Evolutionary conservation across 106 monocot genomes (phyloP).

Genomic region (Dioscorea alata): DNA sequence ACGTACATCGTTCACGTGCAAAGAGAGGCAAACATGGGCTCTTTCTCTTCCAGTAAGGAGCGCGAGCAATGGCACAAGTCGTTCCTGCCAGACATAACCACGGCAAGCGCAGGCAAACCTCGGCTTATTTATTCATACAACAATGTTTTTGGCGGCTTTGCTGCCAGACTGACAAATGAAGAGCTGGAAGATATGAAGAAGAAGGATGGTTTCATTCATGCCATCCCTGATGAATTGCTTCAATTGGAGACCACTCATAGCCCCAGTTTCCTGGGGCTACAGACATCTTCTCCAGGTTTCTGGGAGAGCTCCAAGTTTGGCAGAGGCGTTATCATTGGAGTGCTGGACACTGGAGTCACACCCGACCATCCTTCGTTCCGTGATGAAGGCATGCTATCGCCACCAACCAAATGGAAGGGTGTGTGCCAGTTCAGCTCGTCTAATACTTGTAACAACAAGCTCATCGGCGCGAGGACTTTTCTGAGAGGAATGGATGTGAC

Average conservation of each 20-base stretch:
- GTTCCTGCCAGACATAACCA: neutral
- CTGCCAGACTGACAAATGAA: neutral
- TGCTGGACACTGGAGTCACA: slow-evolving; percentile 46
- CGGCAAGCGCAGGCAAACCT: neutral
- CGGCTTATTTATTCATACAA: neutral
- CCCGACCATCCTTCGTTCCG: slow-evolving; percentile 58
- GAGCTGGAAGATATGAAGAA: neutral
- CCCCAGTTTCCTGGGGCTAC: slow-evolving; percentile 30
- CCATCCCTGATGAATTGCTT: neutral
- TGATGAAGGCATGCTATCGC: slow-evolving; percentile 32
- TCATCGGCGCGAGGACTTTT: slow-evolving; percentile 45
- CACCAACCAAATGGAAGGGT: slow-evolving; percentile 70
- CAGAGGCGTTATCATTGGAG: slow-evolving; percentile 38
- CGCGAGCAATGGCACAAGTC: neutral
- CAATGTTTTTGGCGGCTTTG: neutral
- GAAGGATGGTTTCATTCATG: neutral
- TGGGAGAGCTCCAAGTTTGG: slow-evolving; percentile 30
- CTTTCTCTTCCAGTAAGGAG: neutral
- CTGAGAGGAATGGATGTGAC: neutral
- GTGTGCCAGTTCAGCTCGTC: slow-evolving; percentile 20
- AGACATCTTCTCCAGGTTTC: neutral
- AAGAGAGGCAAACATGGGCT: neutral
- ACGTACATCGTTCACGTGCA: neutral
- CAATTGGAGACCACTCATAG: neutral
- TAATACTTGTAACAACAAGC: slow-evolving; percentile 68